Percentiles rank a stretch among this genome's conserved stretches.
These are phyloP conservation scores for Yarrowia sp. DNA, from an alignment of 805 yeast species.

Conservation along the genomic window DNA sequence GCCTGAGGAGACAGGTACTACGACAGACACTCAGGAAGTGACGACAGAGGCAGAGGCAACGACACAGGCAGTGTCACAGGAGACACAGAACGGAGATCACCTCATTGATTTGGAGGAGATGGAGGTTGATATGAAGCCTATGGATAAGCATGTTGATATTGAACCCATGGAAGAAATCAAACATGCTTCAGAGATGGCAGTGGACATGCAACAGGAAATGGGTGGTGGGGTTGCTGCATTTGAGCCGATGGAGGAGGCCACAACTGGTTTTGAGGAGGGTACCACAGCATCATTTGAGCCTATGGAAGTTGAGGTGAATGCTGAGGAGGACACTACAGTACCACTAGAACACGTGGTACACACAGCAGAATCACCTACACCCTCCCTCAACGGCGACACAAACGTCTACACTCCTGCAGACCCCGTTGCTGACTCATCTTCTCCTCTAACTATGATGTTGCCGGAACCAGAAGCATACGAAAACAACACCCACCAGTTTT, in stretches of 20 bases:
- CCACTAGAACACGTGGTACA: too few species aligned
- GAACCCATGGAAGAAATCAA: not conserved
- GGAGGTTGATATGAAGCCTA: not conserved
- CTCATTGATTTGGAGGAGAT: not conserved
- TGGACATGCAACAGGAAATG: too few species aligned
- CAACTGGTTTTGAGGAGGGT: too few species aligned
- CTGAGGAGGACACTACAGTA: not conserved
- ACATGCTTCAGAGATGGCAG: too few species aligned
- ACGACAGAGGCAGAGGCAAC: too few species aligned
- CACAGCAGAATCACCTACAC: too few species aligned
- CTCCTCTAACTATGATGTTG: not conserved
- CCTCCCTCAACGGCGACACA: not conserved
- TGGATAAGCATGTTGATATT: not conserved
- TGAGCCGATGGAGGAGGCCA: too few species aligned
- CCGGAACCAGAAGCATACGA: slow-evolving; percentile 12
- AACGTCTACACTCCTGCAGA: not conserved
- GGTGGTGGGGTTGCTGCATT: too few species aligned
- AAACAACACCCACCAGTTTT: not conserved
- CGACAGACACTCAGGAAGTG: not conserved
- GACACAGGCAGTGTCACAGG: too few species aligned
- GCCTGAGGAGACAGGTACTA: not conserved
- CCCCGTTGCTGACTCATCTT: not conserved
- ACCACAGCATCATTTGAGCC: too few species aligned
- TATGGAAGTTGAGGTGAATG: not conserved
- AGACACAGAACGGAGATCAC: too few species aligned